Evolutionary conservation across 106 monocot genomes (phyloP).

Genomic region (Amphibolis antarctica): DNA sequence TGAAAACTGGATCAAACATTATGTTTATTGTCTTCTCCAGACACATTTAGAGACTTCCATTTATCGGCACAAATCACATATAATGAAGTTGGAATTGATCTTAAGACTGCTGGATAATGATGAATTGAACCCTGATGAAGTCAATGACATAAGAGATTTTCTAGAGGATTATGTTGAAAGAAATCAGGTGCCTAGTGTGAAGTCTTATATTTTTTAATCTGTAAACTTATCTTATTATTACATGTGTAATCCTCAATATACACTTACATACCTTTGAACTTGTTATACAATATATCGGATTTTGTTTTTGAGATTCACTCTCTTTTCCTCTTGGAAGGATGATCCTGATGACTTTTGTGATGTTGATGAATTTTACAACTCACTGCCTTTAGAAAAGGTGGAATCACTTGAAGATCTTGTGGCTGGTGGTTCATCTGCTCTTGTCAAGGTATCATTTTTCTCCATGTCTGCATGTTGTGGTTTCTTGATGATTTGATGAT

Average conservation of each 20-base stretch:
- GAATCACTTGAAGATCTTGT: conserved; percentile 93
- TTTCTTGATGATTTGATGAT: neutral
- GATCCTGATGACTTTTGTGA: conserved; percentile 84
- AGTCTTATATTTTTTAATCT: neutral
- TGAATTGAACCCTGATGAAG: conserved; percentile 93
- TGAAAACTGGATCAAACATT: neutral
- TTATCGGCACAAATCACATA: conserved; percentile 85
- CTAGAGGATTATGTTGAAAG: conserved; percentile 97
- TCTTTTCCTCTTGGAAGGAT: conserved; percentile 34
- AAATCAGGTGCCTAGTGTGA: conserved; percentile 54
- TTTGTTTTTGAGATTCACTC: neutral
- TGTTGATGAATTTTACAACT: conserved; percentile 84
- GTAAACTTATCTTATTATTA: no score
- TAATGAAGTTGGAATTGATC: conserved; percentile 89
- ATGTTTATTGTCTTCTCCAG: conserved; percentile 25
- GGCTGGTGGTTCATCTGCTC: conserved; percentile 53
- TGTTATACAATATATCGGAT: neutral
- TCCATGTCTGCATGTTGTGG: neutral
- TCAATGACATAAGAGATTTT: conserved; percentile 94
- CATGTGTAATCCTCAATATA: no score
- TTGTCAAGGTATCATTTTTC: conserved; percentile 61
- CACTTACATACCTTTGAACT: no score
- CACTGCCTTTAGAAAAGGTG: conserved; percentile 87
- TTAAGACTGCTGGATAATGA: conserved; percentile 97
- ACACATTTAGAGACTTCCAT: conserved; percentile 83